Evolutionary conservation across 1,139 yeast genomes (phyloP).

Genomic region (Arxiozyma telluris): DNA sequence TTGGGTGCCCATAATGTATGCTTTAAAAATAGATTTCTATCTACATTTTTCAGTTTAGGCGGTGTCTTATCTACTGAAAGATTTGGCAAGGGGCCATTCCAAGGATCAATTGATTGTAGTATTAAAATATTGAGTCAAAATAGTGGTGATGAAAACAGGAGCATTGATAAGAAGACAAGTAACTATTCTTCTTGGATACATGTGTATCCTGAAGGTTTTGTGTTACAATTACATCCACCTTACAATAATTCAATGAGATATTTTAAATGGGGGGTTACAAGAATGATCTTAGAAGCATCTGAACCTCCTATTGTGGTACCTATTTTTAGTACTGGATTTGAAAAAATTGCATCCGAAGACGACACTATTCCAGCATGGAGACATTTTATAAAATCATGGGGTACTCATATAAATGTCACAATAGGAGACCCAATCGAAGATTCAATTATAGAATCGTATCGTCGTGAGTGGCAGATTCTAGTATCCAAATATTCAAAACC

Average conservation of each 20-base stretch:
- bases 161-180: not conserved
- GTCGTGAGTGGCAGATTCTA: conserved; percentile 60
- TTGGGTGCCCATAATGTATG: conserved; percentile 90
- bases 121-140: conserved; percentile 54
- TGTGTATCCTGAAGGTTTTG: conserved; percentile 92
- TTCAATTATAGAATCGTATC: conserved; percentile 44
- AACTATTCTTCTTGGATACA: conserved; percentile 81
- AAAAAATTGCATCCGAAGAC: conserved; percentile 77
- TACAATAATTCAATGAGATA: conserved; percentile 79
- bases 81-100: conserved; percentile 90
- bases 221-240: conserved; percentile 75
- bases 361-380: conserved; percentile 47
- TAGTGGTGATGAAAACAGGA: conserved; percentile 17
- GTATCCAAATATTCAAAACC: conserved; percentile 47
- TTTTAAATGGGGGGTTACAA: conserved; percentile 91
- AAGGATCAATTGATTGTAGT: conserved; percentile 85
- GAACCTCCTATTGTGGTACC: conserved; percentile 86
- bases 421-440: conserved; percentile 71
- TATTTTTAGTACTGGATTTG: conserved; percentile 78
- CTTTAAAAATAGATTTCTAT: conserved; percentile 47
- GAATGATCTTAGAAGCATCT: conserved; percentile 74
- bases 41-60: conserved; percentile 75
- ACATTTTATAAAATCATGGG: conserved; percentile 56
- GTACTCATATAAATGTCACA: conserved; percentile 57
- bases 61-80: conserved; percentile 78